Evolutionary conservation across 306 rosid species (phyloP), one percentile per base, ranked within the genome.

Genomic region (Cucurbita moschata): DNA sequence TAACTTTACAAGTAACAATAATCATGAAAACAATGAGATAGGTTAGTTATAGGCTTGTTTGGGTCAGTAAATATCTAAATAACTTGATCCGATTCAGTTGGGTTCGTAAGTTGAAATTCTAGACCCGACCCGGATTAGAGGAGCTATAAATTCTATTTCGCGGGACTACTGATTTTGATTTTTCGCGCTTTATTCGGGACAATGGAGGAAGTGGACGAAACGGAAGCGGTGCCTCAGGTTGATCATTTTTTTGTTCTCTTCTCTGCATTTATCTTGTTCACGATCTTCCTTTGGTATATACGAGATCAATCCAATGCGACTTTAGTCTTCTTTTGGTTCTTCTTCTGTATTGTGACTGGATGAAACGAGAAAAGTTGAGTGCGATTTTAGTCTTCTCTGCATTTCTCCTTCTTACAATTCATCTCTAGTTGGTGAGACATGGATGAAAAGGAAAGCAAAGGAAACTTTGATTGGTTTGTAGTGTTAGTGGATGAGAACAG

Each of bases 121-220:
- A 3, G 35, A 26, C 42, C 73, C 73, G 73, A 13, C 23, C 10
- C 73, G 40, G 4, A 46, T 13, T 7, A 13, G 19, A 21, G 12
- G 0, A 68, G 2, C 3, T 68, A 68, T 47, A 68, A 47, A 21
- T 43, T 6, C 10, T 21, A 1, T 50, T 67, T 44, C 19, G 54
- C 73, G 56, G 56, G 56, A 55, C 47, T 12, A 1, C 3, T 14
- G 54, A 5, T 44, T 26, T 26, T 12, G 11, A 47, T 11, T 66
- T 43, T 66, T 3, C 39, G 54, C 38, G 53, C 18, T 18, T 13
- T 12, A 21, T 23, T 21, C 4, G 40, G 39, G 13, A 68, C 19
- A 23, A 92, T 90, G 98, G 97, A 90, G 83, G 97, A 87, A 77
- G 84, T 86, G 84, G 96, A 87, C 73, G 98, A 88, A 82, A 81